Evolutionary conservation across 352 stramenopile species (phyloP), one percentile per base, ranked within the genome.

Genomic region (Aphanomyces invadans): DNA sequence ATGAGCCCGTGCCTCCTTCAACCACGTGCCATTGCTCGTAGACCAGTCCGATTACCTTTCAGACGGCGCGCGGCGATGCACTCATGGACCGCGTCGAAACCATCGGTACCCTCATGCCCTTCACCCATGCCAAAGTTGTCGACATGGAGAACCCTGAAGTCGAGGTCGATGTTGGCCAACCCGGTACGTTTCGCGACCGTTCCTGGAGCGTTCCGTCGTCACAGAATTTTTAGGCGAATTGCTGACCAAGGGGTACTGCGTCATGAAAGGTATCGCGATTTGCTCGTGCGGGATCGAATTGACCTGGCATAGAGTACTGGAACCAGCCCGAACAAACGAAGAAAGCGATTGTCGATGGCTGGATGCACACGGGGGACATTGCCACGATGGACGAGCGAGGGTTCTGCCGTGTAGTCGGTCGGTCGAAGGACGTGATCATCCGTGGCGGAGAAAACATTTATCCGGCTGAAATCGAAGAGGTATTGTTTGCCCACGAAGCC

Each of bases 41-140:
- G 65, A 72, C 70, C 19, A 69, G 51, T n/a, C 70, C 70, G 4
- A 60, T 74, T 45, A 69, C 45, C 46, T 74, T 74, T 52, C 65
- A 70, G 54, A 70, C 70, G 23, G 28, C 42, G 17, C 65, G 55
- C 25, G 55, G 55, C 25, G 70, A 74, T 42, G 63, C 42, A 23
- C 55, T 72, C 23, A 28, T 51, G 21, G 56, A 66, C 29, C 65
- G 64, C 45, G 65, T 64, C 49, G 64, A 69, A 48, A 74, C 70
- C 11, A 67, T 74, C 28, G 70, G 70, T 19, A 45, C 33, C 15
- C 36, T 74, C 15, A 57, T 65, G 32, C 70, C 70, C 4, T 65
- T 72, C 44, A 54, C 68, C 2, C 65, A 74, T 25, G 64, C 65
- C 51, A 74, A 74, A 42, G 65, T 74, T 15, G 57, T 74, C 4